Base-by-base conservation (phyloP, 306 rosid genomes). In the Oemleria cerasiformis region DNA sequence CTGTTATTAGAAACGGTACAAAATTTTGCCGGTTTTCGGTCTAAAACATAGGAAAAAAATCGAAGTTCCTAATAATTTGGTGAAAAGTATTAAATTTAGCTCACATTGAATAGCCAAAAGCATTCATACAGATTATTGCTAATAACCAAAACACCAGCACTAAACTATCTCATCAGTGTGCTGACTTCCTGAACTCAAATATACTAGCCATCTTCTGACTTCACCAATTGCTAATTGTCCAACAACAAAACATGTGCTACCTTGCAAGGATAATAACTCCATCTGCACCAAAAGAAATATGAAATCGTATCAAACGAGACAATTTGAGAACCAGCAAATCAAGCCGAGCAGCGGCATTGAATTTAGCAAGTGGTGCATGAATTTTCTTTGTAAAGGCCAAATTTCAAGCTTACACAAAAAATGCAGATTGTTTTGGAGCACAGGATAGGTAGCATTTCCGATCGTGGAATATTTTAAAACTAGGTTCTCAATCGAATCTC, bases 231-330 rank as follows among this genome's bases (percentile, higher is more conserved):
- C 57, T 13, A 9, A n/a, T 49, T 17, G 41, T 51, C 58, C 48
- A 55, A 68, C 36, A 40, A 53, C 40, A 38, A 34, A 65, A 48
- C 20, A 15, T 65, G 15, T 74, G 49, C 70, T 48, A 45, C 54
- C 45, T 36, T 15, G 30, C 63, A 74, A 56, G 47, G 59, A 71
- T 57, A 65, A 53, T 57, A 65, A 53, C 44, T 49, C 61, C 16
- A 49, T 67, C 80, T 70, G 80, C 80, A 65, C 34, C 70, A 74
- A 19, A 72, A 67, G 56, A 45, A 67, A 65, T 19, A 63, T 30
- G 49, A 51, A 9, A 49, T 51, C 11, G 4, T 44, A 76, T 25
- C 48, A 58, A 63, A 39, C 63, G 14, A 45, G 34, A 39, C 10
- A 9, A 39, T 3, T 8, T 17, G 8, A 50, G 23, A 47, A 64